Evolutionary conservation across 176 grass and related monocot species (phyloP).

Genomic region (Cocos nucifera): DNA sequence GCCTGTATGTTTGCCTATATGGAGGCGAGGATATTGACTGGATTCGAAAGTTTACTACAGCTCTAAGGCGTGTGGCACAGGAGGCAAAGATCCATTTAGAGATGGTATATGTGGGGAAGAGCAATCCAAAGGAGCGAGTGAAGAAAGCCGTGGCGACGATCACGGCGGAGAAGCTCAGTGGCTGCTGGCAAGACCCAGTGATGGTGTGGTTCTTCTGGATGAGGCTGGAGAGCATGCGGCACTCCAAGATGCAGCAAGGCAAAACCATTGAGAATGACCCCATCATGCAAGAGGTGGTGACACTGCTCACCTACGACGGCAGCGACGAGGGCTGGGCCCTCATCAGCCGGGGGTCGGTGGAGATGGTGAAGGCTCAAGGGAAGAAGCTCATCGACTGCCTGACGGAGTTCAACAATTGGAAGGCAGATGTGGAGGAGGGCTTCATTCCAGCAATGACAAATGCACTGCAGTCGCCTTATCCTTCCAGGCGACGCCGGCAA

Average conservation of each 20-base stretch:
- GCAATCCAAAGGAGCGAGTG: slow-evolving; percentile 25
- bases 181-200: slow-evolving; percentile 33
- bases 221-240: slow-evolving; percentile 40
- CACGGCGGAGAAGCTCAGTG: slow-evolving; percentile 21
- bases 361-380: slow-evolving; percentile 21
- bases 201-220: slow-evolving; percentile 41
- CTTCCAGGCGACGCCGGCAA: slow-evolving; percentile 13
- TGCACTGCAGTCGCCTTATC: slow-evolving; percentile 32
- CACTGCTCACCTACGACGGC: slow-evolving; percentile 36
- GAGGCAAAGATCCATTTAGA: slow-evolving; percentile 12
- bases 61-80: slow-evolving; percentile 4
- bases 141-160: slow-evolving; percentile 12
- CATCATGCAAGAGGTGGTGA: slow-evolving; percentile 35
- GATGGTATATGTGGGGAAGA: slow-evolving; percentile 48
- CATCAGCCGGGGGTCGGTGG: slow-evolving; percentile 13
- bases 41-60: slow-evolving; percentile 26
- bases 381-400: slow-evolving; percentile 25
- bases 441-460: slow-evolving; percentile 25
- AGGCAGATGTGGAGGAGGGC: slow-evolving; percentile 11
- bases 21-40: slow-evolving; percentile 34
- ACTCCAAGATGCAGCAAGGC: slow-evolving; percentile 35
- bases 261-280: slow-evolving; percentile 27
- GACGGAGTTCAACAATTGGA: slow-evolving; percentile 21
- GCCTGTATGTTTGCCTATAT: slow-evolving; percentile 25
- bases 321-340: slow-evolving; percentile 26